Base-by-base conservation (phyloP, 73 alveolate genomes). In the Paramecium pentaurelia region DNA sequence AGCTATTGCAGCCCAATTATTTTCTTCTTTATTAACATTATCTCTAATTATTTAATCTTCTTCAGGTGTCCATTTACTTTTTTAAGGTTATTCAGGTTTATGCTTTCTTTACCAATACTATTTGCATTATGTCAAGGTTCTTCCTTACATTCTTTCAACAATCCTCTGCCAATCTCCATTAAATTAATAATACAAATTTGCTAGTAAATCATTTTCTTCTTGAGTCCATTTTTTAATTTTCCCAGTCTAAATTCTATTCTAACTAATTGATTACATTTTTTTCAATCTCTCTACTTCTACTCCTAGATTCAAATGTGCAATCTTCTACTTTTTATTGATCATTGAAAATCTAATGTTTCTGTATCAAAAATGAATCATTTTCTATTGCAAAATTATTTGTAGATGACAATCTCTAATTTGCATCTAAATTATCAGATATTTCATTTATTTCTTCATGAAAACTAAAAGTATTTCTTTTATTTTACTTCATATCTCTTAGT, bases 161-260 rank as follows among this genome's bases (percentile, higher is more conserved):
- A 64, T 64, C 12, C 84, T 64, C 10, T 64, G n/a, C 84, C 84
- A 64, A 28, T 64, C 47, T 32, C 84, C 84, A 64, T 64, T 64
- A 34, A 64, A 64, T 64, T 64, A 34, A 28, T 28, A 10, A 64
- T 64, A 64, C 42, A 64, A 64, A 64, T 64, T 64, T 32, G 47
- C 27, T 64, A 64, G 84, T 64, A 12, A 16, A 64, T 64, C 84
- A 28, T 64, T 28, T 20, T 64, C 84, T 28, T 64, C 84, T 64
- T 64, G 12, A 2, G 51, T 64, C 84, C 84, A 64, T 64, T 32
- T 64, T 64, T 64, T 64, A 2, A 64, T 28, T 64, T 28, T 64
- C 30, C 49, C 51, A 12, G 12, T 64, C 84, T 64, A 7, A 28
- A 64, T 28, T 64, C 42, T 32, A 64, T 54, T 54, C 70, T 54